Evolutionary conservation across 495 filamentous ascomycete species (phyloP), one percentile per base, ranked within the genome.

Genomic region (Penicillium pancosmium): DNA sequence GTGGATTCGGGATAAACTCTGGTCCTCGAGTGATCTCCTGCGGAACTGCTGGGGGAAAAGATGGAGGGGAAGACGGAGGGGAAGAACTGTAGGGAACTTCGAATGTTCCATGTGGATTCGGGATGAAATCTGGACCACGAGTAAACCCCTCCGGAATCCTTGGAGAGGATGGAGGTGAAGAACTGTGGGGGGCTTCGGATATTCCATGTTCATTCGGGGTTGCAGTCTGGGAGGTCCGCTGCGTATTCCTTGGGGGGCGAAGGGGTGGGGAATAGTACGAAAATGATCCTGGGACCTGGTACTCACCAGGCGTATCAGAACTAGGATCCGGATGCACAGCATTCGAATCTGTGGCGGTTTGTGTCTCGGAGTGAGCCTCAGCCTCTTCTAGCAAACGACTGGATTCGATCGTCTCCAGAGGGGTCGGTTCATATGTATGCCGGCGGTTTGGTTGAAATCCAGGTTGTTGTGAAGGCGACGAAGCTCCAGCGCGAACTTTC

Each of bases 381-480:
- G 36, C 36, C 9, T 51, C 53, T 23, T 19, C n/a, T 12, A 56
- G 3, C 48, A 56, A 33, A 27, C 40, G 34, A 44, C 53, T 61
- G 18, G 58, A 61, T 5, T 61, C 58, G 15, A 61, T 55, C 5
- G 58, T 46, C 11, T 52, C 50, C 19, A 61, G 40, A n/a, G 55
- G 52, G 15, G 58, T 52, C 0, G 38, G 21, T 38, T n/a, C 10
- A 38, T 50, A 43, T 11, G 58, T 56, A 11, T 48, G 23, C 50
- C 52, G 52, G 16, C 48, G 13, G 31, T 60, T 61, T 8, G 58
- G 58, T 35, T 51, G 8, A 35, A 52, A 61, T 18, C 48, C 58
- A 36, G 58, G 53, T 10, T 35, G 54, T 1, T 48, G 52, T 12
- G 13, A 12, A 12, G 58, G 58, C 35, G 58, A 40, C 11, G 13